Evolutionary conservation across 2,329 filamentous ascomycete species (phyloP).

Genomic region (Aureobasidium sp.): DNA sequence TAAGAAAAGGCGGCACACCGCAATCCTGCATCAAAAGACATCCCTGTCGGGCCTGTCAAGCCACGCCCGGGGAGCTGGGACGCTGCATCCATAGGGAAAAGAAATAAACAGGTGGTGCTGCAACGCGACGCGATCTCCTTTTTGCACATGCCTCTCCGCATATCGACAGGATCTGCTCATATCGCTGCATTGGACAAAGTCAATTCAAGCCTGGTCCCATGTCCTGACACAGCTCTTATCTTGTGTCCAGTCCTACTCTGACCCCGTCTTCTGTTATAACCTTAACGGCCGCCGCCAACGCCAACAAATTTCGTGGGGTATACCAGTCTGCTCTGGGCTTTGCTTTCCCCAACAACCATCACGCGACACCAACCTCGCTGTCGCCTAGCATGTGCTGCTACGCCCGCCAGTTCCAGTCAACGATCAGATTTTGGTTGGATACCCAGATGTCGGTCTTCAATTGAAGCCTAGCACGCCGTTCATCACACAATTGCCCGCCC

Average conservation of each 20-base stretch:
- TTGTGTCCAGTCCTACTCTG: background rate
- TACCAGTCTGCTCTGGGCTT: conserved; percentile 9
- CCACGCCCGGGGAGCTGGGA: background rate
- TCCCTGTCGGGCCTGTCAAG: conserved; percentile 9
- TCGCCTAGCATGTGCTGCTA: conserved; percentile 8
- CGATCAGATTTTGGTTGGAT: background rate
- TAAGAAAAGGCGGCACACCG: background rate
- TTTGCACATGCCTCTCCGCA: background rate
- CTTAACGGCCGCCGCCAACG: background rate
- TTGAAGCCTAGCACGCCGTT: background rate
- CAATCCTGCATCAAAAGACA: conserved; percentile 4
- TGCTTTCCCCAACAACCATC: conserved; percentile 10
- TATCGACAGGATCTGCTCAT: conserved; percentile 2
- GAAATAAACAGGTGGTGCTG: background rate
- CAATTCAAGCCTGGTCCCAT: conserved; percentile 5
- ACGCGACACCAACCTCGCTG: conserved; percentile 11
- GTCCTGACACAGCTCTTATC: conserved; percentile 7
- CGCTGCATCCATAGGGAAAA: background rate
- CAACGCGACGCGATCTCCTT: conserved; percentile 13
- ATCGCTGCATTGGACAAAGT: conserved; percentile 3
- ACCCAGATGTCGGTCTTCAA: background rate
- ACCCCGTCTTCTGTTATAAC: background rate
- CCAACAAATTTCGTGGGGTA: conserved; percentile 9
- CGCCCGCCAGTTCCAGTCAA: conserved; percentile 4
- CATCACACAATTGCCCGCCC: background rate